Percentiles rank a stretch among this genome's conserved stretches.
Evolutionary conservation across 768 basidiomycete genomes (phyloP).

Genomic region (Sarcodon sp.): DNA sequence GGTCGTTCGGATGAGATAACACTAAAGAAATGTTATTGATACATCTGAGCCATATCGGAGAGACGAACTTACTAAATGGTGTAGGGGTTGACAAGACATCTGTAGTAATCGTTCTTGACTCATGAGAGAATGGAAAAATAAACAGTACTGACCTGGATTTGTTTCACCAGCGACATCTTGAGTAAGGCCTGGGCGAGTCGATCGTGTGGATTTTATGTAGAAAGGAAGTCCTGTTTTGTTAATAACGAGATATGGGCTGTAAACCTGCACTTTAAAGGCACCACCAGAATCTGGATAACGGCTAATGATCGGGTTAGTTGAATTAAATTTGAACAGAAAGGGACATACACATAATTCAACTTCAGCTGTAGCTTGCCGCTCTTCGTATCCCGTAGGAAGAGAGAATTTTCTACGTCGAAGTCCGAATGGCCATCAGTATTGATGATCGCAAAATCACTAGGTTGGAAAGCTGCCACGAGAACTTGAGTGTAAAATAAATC

Average conservation of each 20-base stretch:
- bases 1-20: constrained; percentile 71
- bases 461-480: constrained; percentile 56
- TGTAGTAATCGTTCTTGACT: constrained; percentile 11
- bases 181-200: constrained; percentile 46
- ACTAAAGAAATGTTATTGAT: constrained; percentile 30
- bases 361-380: constrained; percentile 70
- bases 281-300: constrained; percentile 85
- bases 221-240: constrained; percentile 92
- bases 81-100: constrained; percentile 37
- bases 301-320: constrained; percentile 18
- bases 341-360: constrained; percentile 80
- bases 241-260: constrained; percentile 77
- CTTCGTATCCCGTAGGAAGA: constrained; percentile 60
- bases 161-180: constrained; percentile 81
- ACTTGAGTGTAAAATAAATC: constrained; percentile 1
- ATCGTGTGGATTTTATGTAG: constrained; percentile 47
- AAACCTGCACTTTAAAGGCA: constrained; percentile 93
- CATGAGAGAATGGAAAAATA: constrained; percentile 2
- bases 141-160: constrained; percentile 34
- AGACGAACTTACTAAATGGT: constrained; percentile 67
- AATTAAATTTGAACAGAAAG: not conserved
- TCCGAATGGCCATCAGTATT: constrained; percentile 88
- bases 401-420: constrained; percentile 64
- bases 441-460: constrained; percentile 96
- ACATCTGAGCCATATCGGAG: not conserved